Base-by-base conservation (phyloP, 2,329 filamentous ascomycete species). In the Truncatella angustata region DNA sequence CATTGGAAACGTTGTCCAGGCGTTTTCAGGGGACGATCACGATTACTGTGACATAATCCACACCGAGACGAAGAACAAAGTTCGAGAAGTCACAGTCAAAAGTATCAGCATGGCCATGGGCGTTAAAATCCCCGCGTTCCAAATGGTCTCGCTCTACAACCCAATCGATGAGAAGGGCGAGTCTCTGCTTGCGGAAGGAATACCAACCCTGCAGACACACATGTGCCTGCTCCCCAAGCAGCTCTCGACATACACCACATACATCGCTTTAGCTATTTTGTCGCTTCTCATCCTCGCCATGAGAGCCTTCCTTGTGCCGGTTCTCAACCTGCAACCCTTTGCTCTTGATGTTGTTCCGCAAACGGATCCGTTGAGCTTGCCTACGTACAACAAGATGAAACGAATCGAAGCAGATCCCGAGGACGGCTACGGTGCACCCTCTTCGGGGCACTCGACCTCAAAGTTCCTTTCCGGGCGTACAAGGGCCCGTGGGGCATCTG, bases 51-150 rank as follows among this genome's bases (percentile, higher is more conserved):
- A 96, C 63, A 74, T 97, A 5, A 79, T 86, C 0, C 94, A 99
- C 69, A 83, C 85, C 3, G 78, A 82, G 16, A 83, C 86, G 54
- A 85, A 85, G 56, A 79, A 78, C 30, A 81, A 78, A 23, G 82
- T 87, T 28, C 78, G 76, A 45, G 94, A 99, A 68, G 95, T 97
- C 58, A 99, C 94, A 0, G 91, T 97, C 61, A 99, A 99, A 73
- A 92, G 88, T 64, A 84, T 95, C 59, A 95, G 87, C 63, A 96
- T 93, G 91, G 91, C 91, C 16, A 97, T 97, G 94, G 92, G 94
- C 7, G 89, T 99, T 1, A 82, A 90, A 1, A 86, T 81, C 5
- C 94, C 94, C 0, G 94, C 91, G 0, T 94, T 99, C 60, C 75
- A 94, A 56, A 85, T 97, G 73, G 81, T 91, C 36, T 96, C 91